phyloP scores from a whole-genome alignment of 2,329 filamentous ascomycete genomes.

The Curvularia spicifera region DNA sequence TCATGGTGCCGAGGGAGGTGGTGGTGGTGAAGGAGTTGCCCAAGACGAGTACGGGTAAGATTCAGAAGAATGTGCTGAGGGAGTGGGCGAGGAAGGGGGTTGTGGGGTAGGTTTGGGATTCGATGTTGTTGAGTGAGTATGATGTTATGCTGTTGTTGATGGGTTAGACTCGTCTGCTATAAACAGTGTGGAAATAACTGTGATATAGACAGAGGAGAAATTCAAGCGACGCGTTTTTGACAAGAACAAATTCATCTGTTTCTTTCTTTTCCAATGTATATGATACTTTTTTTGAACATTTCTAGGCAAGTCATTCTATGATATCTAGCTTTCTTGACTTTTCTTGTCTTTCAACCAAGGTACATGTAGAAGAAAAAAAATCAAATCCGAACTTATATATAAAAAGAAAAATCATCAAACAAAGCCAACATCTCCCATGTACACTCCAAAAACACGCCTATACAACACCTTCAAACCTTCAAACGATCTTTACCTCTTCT shows the following conservation, averaged over 20 bases:
- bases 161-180: too few species aligned
- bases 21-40: conserved; percentile 87
- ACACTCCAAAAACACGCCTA: too few species aligned
- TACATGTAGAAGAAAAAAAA: too few species aligned
- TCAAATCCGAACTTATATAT: background rate
- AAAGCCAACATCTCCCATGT: background rate
- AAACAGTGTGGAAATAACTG: too few species aligned
- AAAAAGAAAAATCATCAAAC: background rate
- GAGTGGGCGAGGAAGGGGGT: conserved; percentile 74
- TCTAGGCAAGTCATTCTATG: background rate
- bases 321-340: background rate
- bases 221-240: too few species aligned
- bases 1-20: conserved; percentile 79
- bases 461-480: too few species aligned
- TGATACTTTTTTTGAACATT: too few species aligned
- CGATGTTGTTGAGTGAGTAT: too few species aligned
- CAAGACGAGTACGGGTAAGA: conserved; percentile 96
- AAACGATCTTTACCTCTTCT: conserved; percentile 18
- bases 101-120: conserved; percentile 16
- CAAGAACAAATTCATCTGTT: background rate
- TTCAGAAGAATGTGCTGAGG: conserved; percentile 91
- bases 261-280: too few species aligned
- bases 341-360: too few species aligned
- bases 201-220: too few species aligned
- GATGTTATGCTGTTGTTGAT: too few species aligned